These are phyloP conservation scores for Ustanciosporium gigantosporum DNA, from an alignment of 1,284 basidiomycete genomes.

Conservation along the genomic window DNA sequence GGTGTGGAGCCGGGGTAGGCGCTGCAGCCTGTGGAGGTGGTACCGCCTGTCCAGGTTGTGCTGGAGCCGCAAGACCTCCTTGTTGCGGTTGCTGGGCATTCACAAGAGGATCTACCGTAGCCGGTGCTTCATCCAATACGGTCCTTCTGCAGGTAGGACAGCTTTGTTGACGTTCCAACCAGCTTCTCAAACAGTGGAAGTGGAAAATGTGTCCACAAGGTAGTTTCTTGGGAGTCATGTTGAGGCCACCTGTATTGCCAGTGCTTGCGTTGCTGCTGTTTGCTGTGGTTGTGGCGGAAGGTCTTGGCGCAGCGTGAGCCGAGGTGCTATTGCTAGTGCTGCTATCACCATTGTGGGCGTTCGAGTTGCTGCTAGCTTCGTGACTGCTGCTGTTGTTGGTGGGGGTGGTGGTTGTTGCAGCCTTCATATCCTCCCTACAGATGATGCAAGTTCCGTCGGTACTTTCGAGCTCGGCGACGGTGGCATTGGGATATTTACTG, in stretches of 20 bases:
- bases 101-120: not conserved
- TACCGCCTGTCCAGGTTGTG: no score
- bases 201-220: conserved; percentile 98
- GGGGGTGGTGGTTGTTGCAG: not conserved
- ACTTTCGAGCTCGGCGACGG: conserved; percentile 78
- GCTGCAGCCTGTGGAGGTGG: no score
- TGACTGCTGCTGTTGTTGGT: not conserved
- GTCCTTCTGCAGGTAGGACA: conserved; percentile 96
- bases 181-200: conserved; percentile 92
- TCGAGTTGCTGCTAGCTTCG: no score
- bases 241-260: no score
- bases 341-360: no score
- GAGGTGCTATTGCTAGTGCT: no score
- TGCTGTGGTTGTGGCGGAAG: no score
- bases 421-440: conserved; percentile 91
- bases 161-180: conserved; percentile 89
- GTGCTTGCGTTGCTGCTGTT: no score
- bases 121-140: conserved; percentile 69
- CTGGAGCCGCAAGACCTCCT: not conserved
- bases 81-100: not conserved
- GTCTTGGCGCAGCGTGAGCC: no score
- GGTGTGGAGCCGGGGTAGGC: no score
- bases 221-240: conserved; percentile 93
- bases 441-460: conserved; percentile 95
- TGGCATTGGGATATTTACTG: conserved; percentile 90